Evolutionary conservation across 2,329 filamentous ascomycete species (phyloP).

Genomic region (Cladophialophora psammophila): DNA sequence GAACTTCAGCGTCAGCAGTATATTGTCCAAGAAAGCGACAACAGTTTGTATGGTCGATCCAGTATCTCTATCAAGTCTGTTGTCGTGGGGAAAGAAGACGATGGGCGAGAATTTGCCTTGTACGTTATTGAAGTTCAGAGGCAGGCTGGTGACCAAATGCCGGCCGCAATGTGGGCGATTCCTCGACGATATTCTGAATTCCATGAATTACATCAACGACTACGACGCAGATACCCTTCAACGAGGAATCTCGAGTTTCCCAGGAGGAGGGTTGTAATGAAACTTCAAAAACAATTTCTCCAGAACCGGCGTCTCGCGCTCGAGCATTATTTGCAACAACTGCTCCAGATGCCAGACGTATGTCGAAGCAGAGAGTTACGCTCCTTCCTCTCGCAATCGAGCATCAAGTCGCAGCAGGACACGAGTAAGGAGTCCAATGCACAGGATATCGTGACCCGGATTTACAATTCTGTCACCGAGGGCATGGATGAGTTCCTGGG

Average conservation of each 20-base stretch:
- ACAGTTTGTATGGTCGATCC: conserved; percentile 91
- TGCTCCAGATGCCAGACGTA: conserved; percentile 87
- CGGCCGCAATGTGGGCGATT: conserved; percentile 91
- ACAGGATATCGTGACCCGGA: conserved; percentile 83
- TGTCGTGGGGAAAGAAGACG: conserved; percentile 88
- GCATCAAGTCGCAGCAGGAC: conserved; percentile 73
- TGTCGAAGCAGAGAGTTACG: conserved; percentile 92
- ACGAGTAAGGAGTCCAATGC: conserved; percentile 71
- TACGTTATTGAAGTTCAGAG: conserved; percentile 89
- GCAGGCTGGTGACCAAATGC: conserved; percentile 92
- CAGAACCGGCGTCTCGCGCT: conserved; percentile 84
- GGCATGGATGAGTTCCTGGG: conserved; percentile 98
- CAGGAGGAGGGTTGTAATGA: conserved; percentile 89
- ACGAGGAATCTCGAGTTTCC: conserved; percentile 93
- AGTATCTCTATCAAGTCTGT: conserved; percentile 90
- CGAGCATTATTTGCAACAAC: conserved; percentile 81
- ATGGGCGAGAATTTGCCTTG: conserved; percentile 90
- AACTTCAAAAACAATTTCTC: conserved; percentile 93
- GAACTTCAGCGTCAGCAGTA: conserved; percentile 97
- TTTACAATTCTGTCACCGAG: conserved; percentile 96
- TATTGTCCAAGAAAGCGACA: conserved; percentile 96
- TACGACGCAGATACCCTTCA: conserved; percentile 83
- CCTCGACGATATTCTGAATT: conserved; percentile 97
- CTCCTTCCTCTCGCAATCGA: conserved; percentile 87
- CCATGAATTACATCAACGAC: conserved; percentile 88